Evolutionary conservation across 1,284 basidiomycete species (phyloP), one percentile per base, ranked within the genome.

Genomic region (Cystobasidium sp.): DNA sequence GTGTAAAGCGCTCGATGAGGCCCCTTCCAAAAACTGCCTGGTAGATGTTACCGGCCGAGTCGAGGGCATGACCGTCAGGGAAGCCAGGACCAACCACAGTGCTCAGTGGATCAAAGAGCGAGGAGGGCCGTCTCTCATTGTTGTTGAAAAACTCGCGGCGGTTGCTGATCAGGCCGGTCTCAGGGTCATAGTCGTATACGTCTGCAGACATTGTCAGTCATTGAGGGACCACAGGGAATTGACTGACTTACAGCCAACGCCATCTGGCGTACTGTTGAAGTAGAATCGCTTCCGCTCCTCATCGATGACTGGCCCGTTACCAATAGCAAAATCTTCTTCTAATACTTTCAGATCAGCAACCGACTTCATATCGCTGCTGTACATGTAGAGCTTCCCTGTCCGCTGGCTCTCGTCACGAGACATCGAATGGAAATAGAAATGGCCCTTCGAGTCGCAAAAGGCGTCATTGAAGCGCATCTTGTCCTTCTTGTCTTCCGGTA

Each of bases 391-490:
- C 52, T 69, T 75, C 4, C 67, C 74, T n/a, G 10, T 20, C 12
- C 31, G 24, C 49, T 70, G 16, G 12, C 47, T 55, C 24, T 58
- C 74, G 16, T 69, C 59, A 18, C 53, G 24, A 6, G 61, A 59
- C 74, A 75, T 68, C 7, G 67, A 63, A 47, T 75, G 74, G 43
- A 75, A 75, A 37, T 69, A 75, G 67, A 75, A 75, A 22, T 68
- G 66, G 20, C 74, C 74, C 3, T 69, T 49, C 8, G 49, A 44
- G 44, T 75, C 74, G 61, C 67, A 69, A 16, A 41, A 49, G 16
- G 65, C 74, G 56, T 75, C 74, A 49, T 75, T 75, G 67, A 70
- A 69, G 20, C 74, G 58, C 68, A 75, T 70, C n/a, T 55, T 18
- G n/a, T 70, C 61, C 24, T 64, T 58, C 24, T 65, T 16, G 14